Percentiles rank a stretch among this genome's conserved stretches.
phyloP scores from a whole-genome alignment of 371 early-diverging fungal genomes.

The Fennellomyces sp. region DNA sequence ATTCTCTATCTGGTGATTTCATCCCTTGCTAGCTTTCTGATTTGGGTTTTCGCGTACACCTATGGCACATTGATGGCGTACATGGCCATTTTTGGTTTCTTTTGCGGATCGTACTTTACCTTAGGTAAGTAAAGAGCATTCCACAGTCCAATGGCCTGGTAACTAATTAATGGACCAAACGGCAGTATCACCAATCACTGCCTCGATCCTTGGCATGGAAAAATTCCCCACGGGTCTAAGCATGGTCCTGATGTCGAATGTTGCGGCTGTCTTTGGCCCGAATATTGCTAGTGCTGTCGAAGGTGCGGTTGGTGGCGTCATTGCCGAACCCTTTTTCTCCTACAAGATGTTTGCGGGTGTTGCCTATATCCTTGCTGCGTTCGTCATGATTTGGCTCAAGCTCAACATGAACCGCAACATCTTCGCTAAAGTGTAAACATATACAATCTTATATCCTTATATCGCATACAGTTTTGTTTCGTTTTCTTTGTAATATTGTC shows the following conservation, averaged over 20 bases:
- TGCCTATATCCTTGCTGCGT: constrained; percentile 21
- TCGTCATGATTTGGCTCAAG: not conserved
- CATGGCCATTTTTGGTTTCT: constrained; percentile 39
- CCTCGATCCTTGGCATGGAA: constrained; percentile 32
- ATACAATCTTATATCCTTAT: too few species aligned
- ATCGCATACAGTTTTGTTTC: too few species aligned
- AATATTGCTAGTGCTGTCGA: constrained; percentile 43
- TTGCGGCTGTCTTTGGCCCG: constrained; percentile 33
- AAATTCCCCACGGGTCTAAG: constrained; percentile 38
- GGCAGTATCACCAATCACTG: constrained; percentile 44
- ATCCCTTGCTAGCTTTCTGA: constrained; percentile 25
- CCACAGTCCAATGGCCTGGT: not conserved
- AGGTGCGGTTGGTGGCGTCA: constrained; percentile 10
- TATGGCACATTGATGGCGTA: constrained; percentile 45
- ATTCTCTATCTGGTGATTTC: constrained; percentile 32
- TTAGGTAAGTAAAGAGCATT: constrained; percentile 17
- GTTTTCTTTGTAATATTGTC: too few species aligned
- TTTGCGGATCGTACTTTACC: constrained; percentile 44
- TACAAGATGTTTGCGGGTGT: constrained; percentile 39
- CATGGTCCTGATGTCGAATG: constrained; percentile 30
- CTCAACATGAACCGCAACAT: not conserved
- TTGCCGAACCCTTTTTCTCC: constrained; percentile 22
- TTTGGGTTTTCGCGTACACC: constrained; percentile 53
- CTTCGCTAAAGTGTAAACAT: not conserved
- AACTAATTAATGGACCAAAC: not conserved